A percentile compares a stretch with the other conserved stretches of the same genome.
Conservation (phyloP, 1,139 yeast species). For the Kodamaea alishanica region DNA sequence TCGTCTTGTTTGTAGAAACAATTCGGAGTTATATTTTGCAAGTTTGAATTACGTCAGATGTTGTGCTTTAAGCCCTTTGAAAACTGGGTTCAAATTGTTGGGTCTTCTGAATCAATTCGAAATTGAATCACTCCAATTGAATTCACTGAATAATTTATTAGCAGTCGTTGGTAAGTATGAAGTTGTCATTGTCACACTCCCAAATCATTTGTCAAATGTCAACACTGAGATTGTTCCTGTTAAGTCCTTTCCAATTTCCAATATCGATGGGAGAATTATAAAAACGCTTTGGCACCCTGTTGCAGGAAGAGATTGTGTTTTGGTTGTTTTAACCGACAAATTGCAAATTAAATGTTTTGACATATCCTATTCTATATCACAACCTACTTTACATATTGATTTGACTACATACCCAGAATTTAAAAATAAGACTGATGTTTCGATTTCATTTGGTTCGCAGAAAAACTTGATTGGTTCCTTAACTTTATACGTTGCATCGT, state of each 20-base stretch:
- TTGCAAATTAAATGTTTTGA: slow-evolving; percentile 28
- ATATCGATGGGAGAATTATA: slow-evolving; percentile 17
- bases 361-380: slow-evolving; percentile 21
- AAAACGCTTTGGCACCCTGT: slow-evolving; percentile 35
- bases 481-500: slow-evolving; percentile 31
- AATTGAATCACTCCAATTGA: slow-evolving; percentile 25
- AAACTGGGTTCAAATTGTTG: slow-evolving; percentile 21
- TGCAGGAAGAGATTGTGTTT: slow-evolving; percentile 23
- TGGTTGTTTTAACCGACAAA: slow-evolving; percentile 31
- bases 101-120: slow-evolving; percentile 13
- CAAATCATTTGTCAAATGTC: slow-evolving; percentile 11
- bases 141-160: slow-evolving; percentile 28
- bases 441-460: slow-evolving; percentile 35
- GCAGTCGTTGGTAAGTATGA: slow-evolving; percentile 30
- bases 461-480: slow-evolving; percentile 29
- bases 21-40: slow-evolving; percentile 30
- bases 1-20: slow-evolving; percentile 17
- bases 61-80: slow-evolving; percentile 22
- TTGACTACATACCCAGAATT: slow-evolving; percentile 16
- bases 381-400: slow-evolving; percentile 25
- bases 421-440: slow-evolving; percentile 18
- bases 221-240: slow-evolving; percentile 10
- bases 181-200: slow-evolving; percentile 27
- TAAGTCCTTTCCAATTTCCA: slow-evolving; percentile 16
- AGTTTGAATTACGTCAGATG: slow-evolving; percentile 28